These are phyloP conservation scores for Russula olivacea DNA, from an alignment of 768 basidiomycete species.

Conservation along the genomic window DNA sequence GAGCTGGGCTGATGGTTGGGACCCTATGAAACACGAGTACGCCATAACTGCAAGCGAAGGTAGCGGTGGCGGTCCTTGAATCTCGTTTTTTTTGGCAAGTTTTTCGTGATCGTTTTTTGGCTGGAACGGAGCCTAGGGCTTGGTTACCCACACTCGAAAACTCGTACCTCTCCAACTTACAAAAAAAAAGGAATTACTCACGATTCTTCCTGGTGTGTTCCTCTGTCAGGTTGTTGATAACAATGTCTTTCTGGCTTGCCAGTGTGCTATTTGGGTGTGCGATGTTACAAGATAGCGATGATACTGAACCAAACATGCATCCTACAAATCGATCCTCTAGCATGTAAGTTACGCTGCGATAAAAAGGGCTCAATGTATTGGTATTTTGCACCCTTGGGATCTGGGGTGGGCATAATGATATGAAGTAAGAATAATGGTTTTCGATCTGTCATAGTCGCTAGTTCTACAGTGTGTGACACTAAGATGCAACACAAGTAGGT, in stretches of 20 bases:
- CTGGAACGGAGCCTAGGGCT: background rate
- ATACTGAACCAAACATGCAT: too few species aligned
- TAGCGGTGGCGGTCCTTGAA: conserved; percentile 23
- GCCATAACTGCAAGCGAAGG: conserved; percentile 41
- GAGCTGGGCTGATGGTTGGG: conserved; percentile 41
- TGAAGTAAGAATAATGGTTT: too few species aligned
- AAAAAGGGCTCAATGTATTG: too few species aligned
- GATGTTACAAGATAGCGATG: background rate
- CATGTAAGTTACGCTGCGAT: too few species aligned
- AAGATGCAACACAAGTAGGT: too few species aligned
- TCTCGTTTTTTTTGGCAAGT: background rate
- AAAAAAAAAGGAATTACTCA: background rate
- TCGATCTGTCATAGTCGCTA: too few species aligned
- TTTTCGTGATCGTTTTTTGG: background rate
- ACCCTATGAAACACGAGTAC: conserved; percentile 39
- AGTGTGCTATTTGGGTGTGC: background rate
- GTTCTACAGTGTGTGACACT: too few species aligned
- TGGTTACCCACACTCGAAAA: background rate
- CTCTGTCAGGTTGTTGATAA: background rate
- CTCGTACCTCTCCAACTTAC: background rate
- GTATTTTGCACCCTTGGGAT: too few species aligned
- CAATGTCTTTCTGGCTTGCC: background rate
- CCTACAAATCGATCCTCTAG: too few species aligned
- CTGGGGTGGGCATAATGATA: too few species aligned
- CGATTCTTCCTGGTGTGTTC: background rate